These are phyloP conservation scores for Arthrinium phaeospermum DNA, from an alignment of 2,329 filamentous ascomycete genomes.

Conservation along the genomic window DNA sequence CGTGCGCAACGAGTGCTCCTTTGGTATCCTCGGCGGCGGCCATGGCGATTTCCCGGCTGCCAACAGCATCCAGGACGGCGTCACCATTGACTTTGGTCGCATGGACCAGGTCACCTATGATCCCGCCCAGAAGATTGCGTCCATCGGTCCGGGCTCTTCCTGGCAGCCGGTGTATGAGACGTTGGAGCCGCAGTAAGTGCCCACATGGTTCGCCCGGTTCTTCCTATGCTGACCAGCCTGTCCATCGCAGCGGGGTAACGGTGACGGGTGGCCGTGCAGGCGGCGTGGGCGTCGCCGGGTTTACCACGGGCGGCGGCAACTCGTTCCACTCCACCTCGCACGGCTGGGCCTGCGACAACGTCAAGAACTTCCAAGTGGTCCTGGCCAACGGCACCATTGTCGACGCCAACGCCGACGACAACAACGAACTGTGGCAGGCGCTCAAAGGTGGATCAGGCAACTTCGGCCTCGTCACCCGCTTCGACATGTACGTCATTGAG, in stretches of 20 bases:
- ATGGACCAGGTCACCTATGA: conserved; percentile 38
- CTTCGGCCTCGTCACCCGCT: conserved; percentile 45
- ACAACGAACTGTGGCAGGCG: conserved; percentile 49
- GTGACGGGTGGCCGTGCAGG: conserved; percentile 33
- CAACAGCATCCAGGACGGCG: conserved; percentile 21
- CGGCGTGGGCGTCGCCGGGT: conserved; percentile 35
- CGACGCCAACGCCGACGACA: conserved; percentile 41
- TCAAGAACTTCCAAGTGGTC: conserved; percentile 50
- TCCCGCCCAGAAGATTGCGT: conserved; percentile 34
- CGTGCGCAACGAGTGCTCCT: not conserved
- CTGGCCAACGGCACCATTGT: conserved; percentile 47
- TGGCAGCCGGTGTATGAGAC: conserved; percentile 33
- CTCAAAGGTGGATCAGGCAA: conserved; percentile 53
- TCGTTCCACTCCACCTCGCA: conserved; percentile 34
- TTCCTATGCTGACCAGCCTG: not conserved
- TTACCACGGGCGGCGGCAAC: conserved; percentile 35
- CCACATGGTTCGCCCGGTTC: not conserved
- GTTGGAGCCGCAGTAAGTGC: conserved; percentile 19
- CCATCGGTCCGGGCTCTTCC: conserved; percentile 35
- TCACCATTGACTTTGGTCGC: conserved; percentile 29
- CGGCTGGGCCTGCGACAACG: conserved; percentile 52
- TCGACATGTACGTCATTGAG: conserved; percentile 33
- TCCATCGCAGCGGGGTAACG: conserved; percentile 12
- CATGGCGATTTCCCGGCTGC: not conserved
- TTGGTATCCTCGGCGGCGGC: not conserved